A percentile compares a stretch with the other conserved stretches of the same genome.
Evolutionary conservation across 2,329 filamentous ascomycete species (phyloP).

Genomic region (Geoglossum cookeanum): DNA sequence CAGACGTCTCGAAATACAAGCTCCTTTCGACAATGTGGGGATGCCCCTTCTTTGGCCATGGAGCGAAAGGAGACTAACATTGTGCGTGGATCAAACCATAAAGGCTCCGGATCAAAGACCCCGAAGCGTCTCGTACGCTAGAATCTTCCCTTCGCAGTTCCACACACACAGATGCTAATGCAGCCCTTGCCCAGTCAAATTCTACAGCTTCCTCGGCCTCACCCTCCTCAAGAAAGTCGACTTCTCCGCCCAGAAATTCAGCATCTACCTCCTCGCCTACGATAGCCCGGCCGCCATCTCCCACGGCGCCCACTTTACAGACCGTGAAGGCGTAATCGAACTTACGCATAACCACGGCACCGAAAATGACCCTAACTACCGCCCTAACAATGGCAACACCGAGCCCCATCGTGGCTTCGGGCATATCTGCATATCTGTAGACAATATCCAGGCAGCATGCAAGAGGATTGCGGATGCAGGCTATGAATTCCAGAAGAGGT

Average conservation of each 20-base stretch:
- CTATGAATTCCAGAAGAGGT: slow-evolving; percentile 88
- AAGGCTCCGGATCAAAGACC: slow-evolving; percentile 89
- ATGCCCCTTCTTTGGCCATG: slow-evolving; percentile 11
- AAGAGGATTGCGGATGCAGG: slow-evolving; percentile 75
- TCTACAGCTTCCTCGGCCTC: slow-evolving; percentile 87
- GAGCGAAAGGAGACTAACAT: not conserved
- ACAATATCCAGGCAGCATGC: slow-evolving; percentile 69
- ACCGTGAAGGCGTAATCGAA: slow-evolving; percentile 79
- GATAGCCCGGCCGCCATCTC: slow-evolving; percentile 59
- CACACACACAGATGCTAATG: slow-evolving; percentile 2
- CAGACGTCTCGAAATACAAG: slow-evolving; percentile 43
- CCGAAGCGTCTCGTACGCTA: slow-evolving; percentile 42
- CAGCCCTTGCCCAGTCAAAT: slow-evolving; percentile 41
- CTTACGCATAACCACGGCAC: slow-evolving; percentile 75
- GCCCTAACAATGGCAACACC: slow-evolving; percentile 72
- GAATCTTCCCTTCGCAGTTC: not conserved
- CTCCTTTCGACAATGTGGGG: slow-evolving; percentile 36
- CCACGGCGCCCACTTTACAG: slow-evolving; percentile 44
- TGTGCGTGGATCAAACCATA: not conserved
- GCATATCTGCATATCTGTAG: slow-evolving; percentile 56
- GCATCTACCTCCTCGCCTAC: slow-evolving; percentile 89
- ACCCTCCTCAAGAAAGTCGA: slow-evolving; percentile 62
- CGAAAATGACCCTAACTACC: slow-evolving; percentile 64
- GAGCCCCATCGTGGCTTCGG: slow-evolving; percentile 69
- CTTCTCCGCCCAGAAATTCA: slow-evolving; percentile 78